Evolutionary conservation across 495 filamentous ascomycete species (phyloP), one percentile per base, ranked within the genome.

Genomic region (Penicillium pancosmium): DNA sequence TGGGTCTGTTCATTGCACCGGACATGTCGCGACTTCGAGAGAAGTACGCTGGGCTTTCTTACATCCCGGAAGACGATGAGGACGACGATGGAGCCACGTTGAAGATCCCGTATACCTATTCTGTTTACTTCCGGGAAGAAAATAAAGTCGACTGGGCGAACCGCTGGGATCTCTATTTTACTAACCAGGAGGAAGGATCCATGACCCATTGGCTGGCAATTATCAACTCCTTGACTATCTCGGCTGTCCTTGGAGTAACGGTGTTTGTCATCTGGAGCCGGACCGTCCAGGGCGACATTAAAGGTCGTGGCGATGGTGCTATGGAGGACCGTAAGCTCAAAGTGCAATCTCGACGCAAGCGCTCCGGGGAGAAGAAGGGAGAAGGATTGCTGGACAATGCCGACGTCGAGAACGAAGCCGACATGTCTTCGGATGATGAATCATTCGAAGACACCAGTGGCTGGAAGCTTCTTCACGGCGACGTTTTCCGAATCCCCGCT

Each of bases 121-220:
- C 92, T 23, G 90, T 97, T 9, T 96, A 93, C 73, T 97, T 92
- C 73, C 85, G 91, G 51, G 91, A 96, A 70, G 92, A 96, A 53
- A 82, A 86, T 18, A 83, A 80, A 43, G 80, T 96, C 54, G 91
- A 95, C 56, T 97, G 93, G 93, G 80, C 80, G 47, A 90, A 86
- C 59, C 85, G 93, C 48, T 97, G 93, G 93, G 91, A 96, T 64
- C 76, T 95, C 27, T 97, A 96, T 66, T 96, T 97, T 73, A 91
- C 89, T 53, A 93, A 96, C 68, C 90, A 93, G 68, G 90, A 91
- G 55, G 91, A 93, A 53, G 89, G 90, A 46, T 88, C 86, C 31
- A 87, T 86, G 66, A 90, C 95, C 27, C 93, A 96, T 66, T 97
- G 93, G 92, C 74, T 97, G 41, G 92, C 93, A 27, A 96, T 97